Percentiles rank a stretch among this genome's conserved stretches.
These are phyloP conservation scores for Eucalyptus sp. DNA, from an alignment of 345 rosid species.

Conservation along the genomic window DNA sequence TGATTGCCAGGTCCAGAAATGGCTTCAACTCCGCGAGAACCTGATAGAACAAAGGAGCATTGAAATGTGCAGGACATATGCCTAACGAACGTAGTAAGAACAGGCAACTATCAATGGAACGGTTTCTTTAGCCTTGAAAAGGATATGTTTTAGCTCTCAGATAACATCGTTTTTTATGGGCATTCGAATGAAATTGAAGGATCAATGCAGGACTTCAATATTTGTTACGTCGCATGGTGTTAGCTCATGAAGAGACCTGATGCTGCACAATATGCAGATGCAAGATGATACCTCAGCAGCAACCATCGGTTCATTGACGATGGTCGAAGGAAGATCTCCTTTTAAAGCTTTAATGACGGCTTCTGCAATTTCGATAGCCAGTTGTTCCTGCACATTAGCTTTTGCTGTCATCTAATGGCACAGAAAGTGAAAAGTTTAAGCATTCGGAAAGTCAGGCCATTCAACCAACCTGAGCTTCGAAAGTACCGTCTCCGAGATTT, in stretches of 20 bases:
- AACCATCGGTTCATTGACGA: constrained; percentile 91
- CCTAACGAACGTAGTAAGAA: neutral
- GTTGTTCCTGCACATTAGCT: constrained; percentile 44
- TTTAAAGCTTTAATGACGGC: constrained; percentile 77
- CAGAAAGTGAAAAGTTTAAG: neutral
- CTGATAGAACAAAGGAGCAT: constrained; percentile 11
- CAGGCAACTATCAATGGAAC: neutral
- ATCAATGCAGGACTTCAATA: neutral
- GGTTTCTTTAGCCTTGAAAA: neutral
- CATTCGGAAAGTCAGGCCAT: neutral
- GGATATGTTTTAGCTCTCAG: neutral
- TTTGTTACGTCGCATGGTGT: neutral
- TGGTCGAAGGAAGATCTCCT: constrained; percentile 88
- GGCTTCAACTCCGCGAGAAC: constrained; percentile 78
- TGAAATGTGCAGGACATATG: neutral
- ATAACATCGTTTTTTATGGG: neutral
- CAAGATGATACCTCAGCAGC: constrained; percentile 55
- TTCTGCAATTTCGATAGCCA: constrained; percentile 81
- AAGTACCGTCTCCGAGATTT: constrained; percentile 85
- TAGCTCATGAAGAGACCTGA: neutral
- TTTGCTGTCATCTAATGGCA: neutral
- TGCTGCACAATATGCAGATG: neutral
- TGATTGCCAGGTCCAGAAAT: constrained; percentile 55
- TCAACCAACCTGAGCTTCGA: constrained; percentile 71
- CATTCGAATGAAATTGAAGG: neutral